Evolutionary conservation across 2,329 filamentous ascomycete genomes (phyloP), one percentile per base, ranked within the genome.

Genomic region (Sphaerostilbella broomeana): DNA sequence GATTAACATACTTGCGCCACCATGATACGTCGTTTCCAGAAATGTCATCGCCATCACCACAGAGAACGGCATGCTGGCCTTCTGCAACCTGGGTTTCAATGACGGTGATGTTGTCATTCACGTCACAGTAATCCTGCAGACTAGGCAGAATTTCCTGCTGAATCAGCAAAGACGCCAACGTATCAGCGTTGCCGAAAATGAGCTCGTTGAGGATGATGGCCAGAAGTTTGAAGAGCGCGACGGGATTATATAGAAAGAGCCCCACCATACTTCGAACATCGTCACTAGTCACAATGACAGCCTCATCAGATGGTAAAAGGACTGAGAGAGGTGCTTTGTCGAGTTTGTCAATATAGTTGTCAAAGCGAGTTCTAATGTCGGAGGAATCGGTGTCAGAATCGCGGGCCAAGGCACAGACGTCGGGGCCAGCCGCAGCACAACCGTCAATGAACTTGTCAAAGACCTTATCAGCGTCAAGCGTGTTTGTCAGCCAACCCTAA

Each of bases 401-500:
- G 2, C 44, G 42, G 38, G 44, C 48, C 4, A 67, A 52, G 8
- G 60, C 45, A 37, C 64, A 67, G 0, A 38, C 29, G 2, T 43
- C 18, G 7, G 40, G 21, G 0, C 56, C 52, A 12, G 49, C 57
- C 1, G 48, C 40, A 46, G 58, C 64, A 48, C 66, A 69, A 5
- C 56, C 53, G 8, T 53, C 43, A 45, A 58, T 65, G 42, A 68
- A 59, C 24, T 48, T 40, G 11, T 55, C 51, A 19, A 60, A 45
- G 11, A 61, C 47, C 6, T 57, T 44, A 13, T 68, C 59, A 0
- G 62, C 57, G 38, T 70, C 65, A 26, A 53, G 46, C 1, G 63
- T 55, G 49, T 62, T 64, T 24, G 47, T 55, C 2, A 53, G 38
- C 63, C 63, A 68, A 9, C 49, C 53, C 56, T 61, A 17, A n/a